Evolutionary conservation across 441 rosid species (phyloP).

Genomic region (Bruguiera hainesii): DNA sequence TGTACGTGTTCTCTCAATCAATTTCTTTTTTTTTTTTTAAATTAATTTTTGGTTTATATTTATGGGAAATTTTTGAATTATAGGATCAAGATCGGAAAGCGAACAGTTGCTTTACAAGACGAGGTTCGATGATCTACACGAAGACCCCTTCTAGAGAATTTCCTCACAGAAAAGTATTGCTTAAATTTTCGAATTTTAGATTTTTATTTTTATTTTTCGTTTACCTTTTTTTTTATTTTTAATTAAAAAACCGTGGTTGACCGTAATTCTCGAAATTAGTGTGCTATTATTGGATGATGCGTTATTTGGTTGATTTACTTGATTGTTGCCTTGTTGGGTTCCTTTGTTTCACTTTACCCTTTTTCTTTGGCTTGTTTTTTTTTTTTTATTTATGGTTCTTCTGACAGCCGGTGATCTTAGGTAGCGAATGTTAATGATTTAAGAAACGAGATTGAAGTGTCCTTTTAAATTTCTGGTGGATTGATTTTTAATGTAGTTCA

Average conservation of each 20-base stretch:
- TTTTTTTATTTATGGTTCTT: too few species aligned
- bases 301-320: too few species aligned
- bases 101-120: slow-evolving; percentile 72
- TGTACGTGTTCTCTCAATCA: background rate
- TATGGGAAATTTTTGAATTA: too few species aligned
- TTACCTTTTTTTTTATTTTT: too few species aligned
- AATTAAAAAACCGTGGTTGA: too few species aligned
- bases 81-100: slow-evolving; percentile 60
- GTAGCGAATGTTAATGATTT: background rate
- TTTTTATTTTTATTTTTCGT: background rate
- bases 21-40: background rate
- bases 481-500: too few species aligned
- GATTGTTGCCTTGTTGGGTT: too few species aligned
- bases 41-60: background rate
- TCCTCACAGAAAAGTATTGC: slow-evolving; percentile 48
- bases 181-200: background rate
- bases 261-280: too few species aligned
- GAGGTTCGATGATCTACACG: slow-evolving; percentile 82
- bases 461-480: background rate
- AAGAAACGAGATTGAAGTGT: background rate
- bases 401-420: too few species aligned
- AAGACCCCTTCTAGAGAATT: slow-evolving; percentile 93
- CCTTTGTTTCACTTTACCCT: too few species aligned
- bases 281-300: too few species aligned
- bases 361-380: too few species aligned